Conservation (phyloP, 83 land plant species). For the Picea abies region DNA sequence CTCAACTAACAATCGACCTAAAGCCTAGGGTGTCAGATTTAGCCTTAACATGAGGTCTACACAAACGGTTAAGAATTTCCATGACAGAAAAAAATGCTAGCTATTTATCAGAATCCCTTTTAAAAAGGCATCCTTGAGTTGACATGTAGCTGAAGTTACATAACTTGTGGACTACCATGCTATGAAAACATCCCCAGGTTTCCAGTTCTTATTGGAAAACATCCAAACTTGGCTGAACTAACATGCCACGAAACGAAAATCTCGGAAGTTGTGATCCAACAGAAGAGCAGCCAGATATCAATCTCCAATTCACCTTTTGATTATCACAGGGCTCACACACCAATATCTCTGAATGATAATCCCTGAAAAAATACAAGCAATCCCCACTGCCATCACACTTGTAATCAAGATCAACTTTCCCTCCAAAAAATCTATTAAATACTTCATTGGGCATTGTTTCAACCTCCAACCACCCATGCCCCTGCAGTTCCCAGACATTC, state of each 20-base stretch:
- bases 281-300: background rate
- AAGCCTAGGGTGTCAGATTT: too few relatives aligned
- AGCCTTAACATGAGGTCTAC: too few relatives aligned
- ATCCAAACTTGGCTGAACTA: slow-evolving; percentile 8
- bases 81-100: too few relatives aligned
- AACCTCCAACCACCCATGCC: slow-evolving; percentile 33
- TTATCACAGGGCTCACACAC: slow-evolving; percentile 7
- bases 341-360: slow-evolving; percentile 7
- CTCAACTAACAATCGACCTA: too few relatives aligned
- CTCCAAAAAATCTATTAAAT: slow-evolving; percentile 22
- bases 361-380: slow-evolving; percentile 14
- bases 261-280: background rate
- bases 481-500: slow-evolving; percentile 50
- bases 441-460: slow-evolving; percentile 41
- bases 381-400: slow-evolving; percentile 13
- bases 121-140: too few relatives aligned
- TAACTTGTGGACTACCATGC: background rate
- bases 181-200: background rate
- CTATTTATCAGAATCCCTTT: too few relatives aligned
- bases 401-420: slow-evolving; percentile 1
- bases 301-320: background rate
- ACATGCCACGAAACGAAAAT: background rate
- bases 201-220: background rate
- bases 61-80: too few relatives aligned
- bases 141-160: background rate